Base-by-base conservation (phyloP, 2,329 filamentous ascomycete genomes). In the Neobulgaria alba region DNA sequence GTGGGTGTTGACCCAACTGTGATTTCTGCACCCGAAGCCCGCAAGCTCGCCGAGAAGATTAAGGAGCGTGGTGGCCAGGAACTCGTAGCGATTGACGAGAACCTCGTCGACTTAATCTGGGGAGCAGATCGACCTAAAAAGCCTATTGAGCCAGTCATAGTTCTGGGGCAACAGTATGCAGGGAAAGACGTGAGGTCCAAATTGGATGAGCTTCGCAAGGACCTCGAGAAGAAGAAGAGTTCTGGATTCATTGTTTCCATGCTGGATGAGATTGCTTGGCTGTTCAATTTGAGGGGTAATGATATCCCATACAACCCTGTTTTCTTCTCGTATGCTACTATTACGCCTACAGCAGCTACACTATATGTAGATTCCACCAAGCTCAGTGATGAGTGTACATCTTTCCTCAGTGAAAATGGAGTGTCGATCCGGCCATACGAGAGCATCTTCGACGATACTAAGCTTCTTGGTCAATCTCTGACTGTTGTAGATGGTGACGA, bases 291-390 rank as follows among this genome's bases (percentile, higher is more conserved):
- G 36, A 80, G 92, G 53, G 92, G 92, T 54, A 92, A 75, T 61
- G 92, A 96, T 60, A 96, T 98, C 50, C 86, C 88, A 0, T 98
- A 92, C 67, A 98, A 98, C 59, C 92, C 92, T 0, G 92, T 98
- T 36, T 96, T 98, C 69, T 96, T 96, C 65, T 92, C 90, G 12
- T 98, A 96, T 57, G 90, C 90, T 33, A 75, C 92, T 31, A 69
- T 98, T 48, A 96, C 92, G 2, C 77, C 80, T 2, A 79, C 72
- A 9, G 69, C 77, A 2, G 85, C 82, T 17, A 88, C 80, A 1
- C 72, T 98, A 4, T 98, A 95, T 57, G 69, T 96, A 43, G 84
- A 96, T 57, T 74, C 80, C 10, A 73, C 75, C 10, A 95, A 95
- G 62, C 65, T 96, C 19, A 78, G 72, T 23, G 65, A 73, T 3